Base-by-base conservation (phyloP, 2,329 filamentous ascomycete genomes). In the Ceratocystis alfenasii region DNA sequence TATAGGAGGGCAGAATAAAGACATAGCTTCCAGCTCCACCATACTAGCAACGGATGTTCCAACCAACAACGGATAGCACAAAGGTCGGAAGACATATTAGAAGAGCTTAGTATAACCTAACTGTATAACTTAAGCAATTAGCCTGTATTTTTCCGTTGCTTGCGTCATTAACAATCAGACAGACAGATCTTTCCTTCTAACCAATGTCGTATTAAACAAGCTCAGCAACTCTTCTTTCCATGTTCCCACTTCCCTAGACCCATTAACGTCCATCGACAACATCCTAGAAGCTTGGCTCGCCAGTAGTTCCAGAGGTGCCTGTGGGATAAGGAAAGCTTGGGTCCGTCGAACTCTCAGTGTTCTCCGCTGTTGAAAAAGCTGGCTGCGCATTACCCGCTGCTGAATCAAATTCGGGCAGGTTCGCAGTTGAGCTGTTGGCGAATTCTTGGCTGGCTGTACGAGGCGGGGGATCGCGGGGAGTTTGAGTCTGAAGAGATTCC, bases 351-450 rank as follows among this genome's bases (percentile, higher is more conserved):
- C 30, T 45, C 6, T 67, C 65, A 1, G 62, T 2, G 20, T 25
- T 20, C 10, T 55, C 63, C 20, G 48, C 41, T n/a, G 50, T 41
- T n/a, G 63, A 59, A 48, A 67, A 67, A 79, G 81, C 36, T 5
- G 59, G 46, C 41, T 64, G 64, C 72, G 74, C 68, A 28, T 70
- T 71, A 6, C 71, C 69, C 10, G 72, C 67, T 4, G 10, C 36
- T 41, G 36, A 41, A 22, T 71, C 70, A 22, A 70, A 68, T 17
- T 76, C 74, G 20, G 68, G 68, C 63, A 75, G 75, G 8, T 75
- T 71, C 33, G 74, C 73, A 15, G 72, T 33, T 5, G 63, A 65
- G 22, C 22, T 46, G 41, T 41, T 33, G 5, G 20, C 36, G 25
- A 63, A 67, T 10, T 67, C 66, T 53, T 67, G 66, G 30, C 66